These are phyloP conservation scores for Lophiostoma macrostomum DNA, from an alignment of 495 filamentous ascomycete species.

Conservation along the genomic window DNA sequence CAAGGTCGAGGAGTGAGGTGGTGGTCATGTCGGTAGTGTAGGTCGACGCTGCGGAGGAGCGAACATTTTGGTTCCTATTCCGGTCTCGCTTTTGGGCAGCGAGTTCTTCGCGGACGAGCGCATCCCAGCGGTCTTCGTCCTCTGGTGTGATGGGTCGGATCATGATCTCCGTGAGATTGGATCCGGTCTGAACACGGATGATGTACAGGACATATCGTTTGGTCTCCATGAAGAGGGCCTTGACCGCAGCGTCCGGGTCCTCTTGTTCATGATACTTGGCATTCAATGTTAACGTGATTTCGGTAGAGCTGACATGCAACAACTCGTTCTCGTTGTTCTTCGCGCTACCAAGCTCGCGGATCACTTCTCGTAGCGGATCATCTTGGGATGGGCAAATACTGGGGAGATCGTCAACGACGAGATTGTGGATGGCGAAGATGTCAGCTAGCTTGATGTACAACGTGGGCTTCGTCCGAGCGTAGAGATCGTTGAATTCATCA, in stretches of 20 bases:
- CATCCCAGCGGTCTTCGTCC: slow-evolving; percentile 85
- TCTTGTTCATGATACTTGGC: slow-evolving; percentile 87
- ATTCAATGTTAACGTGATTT: slow-evolving; percentile 88
- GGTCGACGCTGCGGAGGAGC: slow-evolving; percentile 60
- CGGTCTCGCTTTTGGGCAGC: slow-evolving; percentile 43
- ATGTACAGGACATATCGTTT: slow-evolving; percentile 97
- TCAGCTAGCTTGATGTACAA: slow-evolving; percentile 98
- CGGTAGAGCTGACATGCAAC: slow-evolving; percentile 77
- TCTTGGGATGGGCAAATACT: slow-evolving; percentile 73
- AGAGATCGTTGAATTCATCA: slow-evolving; percentile 97
- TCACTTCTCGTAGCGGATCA: slow-evolving; percentile 85
- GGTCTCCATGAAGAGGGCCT: slow-evolving; percentile 94
- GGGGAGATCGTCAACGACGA: slow-evolving; percentile 75
- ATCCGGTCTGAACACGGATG: slow-evolving; percentile 90
- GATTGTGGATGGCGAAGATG: slow-evolving; percentile 91
- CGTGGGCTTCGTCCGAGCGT: slow-evolving; percentile 90
- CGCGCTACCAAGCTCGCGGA: slow-evolving; percentile 89
- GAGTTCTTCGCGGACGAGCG: slow-evolving; percentile 80
- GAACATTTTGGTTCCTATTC: slow-evolving; percentile 47
- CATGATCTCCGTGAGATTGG: slow-evolving; percentile 90
- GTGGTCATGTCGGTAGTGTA: slow-evolving; percentile 38
- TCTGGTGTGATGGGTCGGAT: slow-evolving; percentile 82
- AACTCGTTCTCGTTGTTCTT: slow-evolving; percentile 94
- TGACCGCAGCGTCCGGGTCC: slow-evolving; percentile 88
- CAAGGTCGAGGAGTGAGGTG: slow-evolving; percentile 80